Evolutionary conservation across 2,329 filamentous ascomycete species (phyloP).

Genomic region (Sclerotiophoma versabilis): DNA sequence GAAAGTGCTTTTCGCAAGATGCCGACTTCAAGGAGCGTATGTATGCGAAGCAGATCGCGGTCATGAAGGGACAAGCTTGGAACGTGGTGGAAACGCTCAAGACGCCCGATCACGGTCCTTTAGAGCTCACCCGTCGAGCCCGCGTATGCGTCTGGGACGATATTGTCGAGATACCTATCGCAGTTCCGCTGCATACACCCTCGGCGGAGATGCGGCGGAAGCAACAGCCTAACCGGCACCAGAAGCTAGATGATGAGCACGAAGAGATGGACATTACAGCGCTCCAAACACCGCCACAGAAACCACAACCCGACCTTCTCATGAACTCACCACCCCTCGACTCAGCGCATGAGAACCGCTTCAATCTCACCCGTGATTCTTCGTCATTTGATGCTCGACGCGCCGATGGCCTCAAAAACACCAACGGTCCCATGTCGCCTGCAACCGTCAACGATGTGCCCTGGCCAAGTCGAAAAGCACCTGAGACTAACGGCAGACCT

Average conservation of each 20-base stretch:
- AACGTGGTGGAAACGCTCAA: constrained; percentile 99
- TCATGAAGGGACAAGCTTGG: constrained; percentile 99
- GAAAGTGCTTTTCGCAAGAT: constrained; percentile 88
- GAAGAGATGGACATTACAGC: constrained; percentile 93
- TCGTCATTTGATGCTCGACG: constrained; percentile 51
- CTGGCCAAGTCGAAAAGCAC: constrained; percentile 32
- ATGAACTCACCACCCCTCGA: constrained; percentile 64
- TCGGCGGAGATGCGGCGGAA: constrained; percentile 83
- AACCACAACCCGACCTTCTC: constrained; percentile 67
- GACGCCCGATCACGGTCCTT: constrained; percentile 85
- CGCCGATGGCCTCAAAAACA: constrained; percentile 16
- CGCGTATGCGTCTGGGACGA: constrained; percentile 99
- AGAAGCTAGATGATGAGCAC: constrained; percentile 58
- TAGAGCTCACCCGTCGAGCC: constrained; percentile 88
- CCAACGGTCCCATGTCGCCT: constrained; percentile 37
- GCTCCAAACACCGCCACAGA: constrained; percentile 63
- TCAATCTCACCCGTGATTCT: constrained; percentile 57
- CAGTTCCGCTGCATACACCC: constrained; percentile 84
- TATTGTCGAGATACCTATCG: constrained; percentile 92
- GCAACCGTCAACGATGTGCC: constrained; percentile 44
- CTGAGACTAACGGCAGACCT: constrained; percentile 29
- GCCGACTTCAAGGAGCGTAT: constrained; percentile 97
- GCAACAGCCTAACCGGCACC: constrained; percentile 52
- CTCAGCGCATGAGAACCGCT: constrained; percentile 51
- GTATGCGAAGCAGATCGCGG: constrained; percentile 97